A percentile compares a stretch with the other conserved stretches of the same genome.
phyloP scores from a whole-genome alignment of 176 grass and related monocot genomes.

The bread wheat (Triticum aestivum) region DNA sequence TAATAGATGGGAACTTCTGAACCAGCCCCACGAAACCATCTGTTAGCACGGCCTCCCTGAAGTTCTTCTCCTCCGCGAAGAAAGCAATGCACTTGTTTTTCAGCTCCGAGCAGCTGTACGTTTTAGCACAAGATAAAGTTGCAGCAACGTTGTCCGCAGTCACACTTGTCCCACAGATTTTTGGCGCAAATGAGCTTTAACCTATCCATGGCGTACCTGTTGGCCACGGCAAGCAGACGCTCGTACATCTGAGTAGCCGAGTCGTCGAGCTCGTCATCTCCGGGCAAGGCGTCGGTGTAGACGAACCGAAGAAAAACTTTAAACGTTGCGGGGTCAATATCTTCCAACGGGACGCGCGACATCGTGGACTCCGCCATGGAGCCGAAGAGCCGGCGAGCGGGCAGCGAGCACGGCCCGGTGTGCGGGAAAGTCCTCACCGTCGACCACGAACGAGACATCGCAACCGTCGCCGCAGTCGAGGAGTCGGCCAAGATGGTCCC shows the following conservation, averaged over 20 bases:
- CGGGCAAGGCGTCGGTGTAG: constrained; percentile 34
- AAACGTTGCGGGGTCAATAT: constrained; percentile 24
- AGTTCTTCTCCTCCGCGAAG: constrained; percentile 29
- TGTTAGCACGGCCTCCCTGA: constrained; percentile 28
- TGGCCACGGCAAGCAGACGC: constrained; percentile 40
- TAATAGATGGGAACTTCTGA: background rate
- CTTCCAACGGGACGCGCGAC: constrained; percentile 10
- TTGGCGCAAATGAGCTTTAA: constrained; percentile 52
- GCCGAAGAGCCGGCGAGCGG: constrained; percentile 27
- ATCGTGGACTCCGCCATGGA: background rate
- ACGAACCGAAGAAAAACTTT: constrained; percentile 46
- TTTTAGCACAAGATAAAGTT: constrained; percentile 47
- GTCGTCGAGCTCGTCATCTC: background rate
- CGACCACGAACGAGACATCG: background rate
- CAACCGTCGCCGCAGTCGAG: background rate
- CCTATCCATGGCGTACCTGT: constrained; percentile 49
- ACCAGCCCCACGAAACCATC: background rate
- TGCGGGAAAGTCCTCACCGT: constrained; percentile 3
- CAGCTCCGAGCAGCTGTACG: constrained; percentile 36
- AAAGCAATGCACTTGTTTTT: constrained; percentile 56
- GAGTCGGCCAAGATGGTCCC: background rate
- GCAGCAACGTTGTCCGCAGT: constrained; percentile 10
- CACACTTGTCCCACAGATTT: constrained; percentile 29
- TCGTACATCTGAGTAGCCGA: background rate
- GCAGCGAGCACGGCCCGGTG: constrained; percentile 33